Percentiles rank a stretch among this genome's conserved stretches.
Conservation (phyloP, 2,329 filamentous ascomycete species). For the Cordyceps pruinosa region DNA sequence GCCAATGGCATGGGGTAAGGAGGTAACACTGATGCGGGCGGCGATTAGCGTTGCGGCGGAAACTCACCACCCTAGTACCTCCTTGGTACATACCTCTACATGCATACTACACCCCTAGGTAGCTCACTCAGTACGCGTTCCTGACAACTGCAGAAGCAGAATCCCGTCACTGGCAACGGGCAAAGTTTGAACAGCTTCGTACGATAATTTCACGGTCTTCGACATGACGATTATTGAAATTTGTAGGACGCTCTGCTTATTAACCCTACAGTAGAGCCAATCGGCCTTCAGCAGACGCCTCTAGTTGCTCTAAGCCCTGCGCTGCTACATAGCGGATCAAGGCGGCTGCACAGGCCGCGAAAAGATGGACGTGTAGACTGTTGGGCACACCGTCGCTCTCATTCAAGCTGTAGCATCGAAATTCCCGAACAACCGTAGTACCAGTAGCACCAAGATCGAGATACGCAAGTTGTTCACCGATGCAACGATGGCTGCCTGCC, state of each 20-base stretch:
- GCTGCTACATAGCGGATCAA: constrained; percentile 28
- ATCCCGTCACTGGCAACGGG: neutral
- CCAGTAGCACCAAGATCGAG: constrained; percentile 61
- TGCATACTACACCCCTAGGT: too few species aligned
- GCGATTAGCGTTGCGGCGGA: neutral
- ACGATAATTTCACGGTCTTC: too few species aligned
- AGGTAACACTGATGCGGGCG: neutral
- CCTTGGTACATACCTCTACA: too few species aligned
- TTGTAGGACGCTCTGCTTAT: too few species aligned
- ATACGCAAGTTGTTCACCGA: constrained; percentile 72
- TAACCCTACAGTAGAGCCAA: too few species aligned
- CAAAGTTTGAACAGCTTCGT: neutral
- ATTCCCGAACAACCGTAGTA: constrained; percentile 52
- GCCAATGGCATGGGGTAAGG: neutral
- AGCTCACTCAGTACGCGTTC: too few species aligned
- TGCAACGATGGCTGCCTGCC: constrained; percentile 65
- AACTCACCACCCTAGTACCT: too few species aligned
- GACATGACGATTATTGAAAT: too few species aligned
- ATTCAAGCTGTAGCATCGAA: constrained; percentile 52
- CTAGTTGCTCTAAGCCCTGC: neutral
- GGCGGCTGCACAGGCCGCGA: constrained; percentile 29
- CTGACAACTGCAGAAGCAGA: too few species aligned
- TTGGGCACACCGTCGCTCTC: constrained; percentile 49
- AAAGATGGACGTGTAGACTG: constrained; percentile 53
- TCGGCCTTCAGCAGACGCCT: neutral